These are phyloP conservation scores for Letharia columbiana DNA, from an alignment of 495 filamentous ascomycete species.

Conservation along the genomic window DNA sequence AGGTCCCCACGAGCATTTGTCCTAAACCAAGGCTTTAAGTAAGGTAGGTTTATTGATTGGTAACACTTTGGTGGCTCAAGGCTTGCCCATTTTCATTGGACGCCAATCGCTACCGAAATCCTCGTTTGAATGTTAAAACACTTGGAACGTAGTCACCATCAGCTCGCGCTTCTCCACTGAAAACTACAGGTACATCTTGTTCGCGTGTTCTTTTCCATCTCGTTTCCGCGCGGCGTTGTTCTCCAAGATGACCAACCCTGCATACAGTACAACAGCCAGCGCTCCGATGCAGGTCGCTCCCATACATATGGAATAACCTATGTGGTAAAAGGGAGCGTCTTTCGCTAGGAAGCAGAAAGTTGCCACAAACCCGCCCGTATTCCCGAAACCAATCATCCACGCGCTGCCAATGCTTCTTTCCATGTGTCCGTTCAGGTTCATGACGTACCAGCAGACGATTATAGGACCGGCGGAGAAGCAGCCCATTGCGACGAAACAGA, in stretches of 20 bases:
- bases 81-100: too few species aligned
- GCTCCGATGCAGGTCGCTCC: constrained; percentile 18
- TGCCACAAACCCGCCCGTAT: constrained; percentile 36
- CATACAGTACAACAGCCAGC: constrained; percentile 19
- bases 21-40: too few species aligned
- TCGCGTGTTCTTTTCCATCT: background rate
- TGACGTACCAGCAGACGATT: constrained; percentile 31
- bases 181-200: background rate
- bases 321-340: constrained; percentile 32
- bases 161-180: too few species aligned
- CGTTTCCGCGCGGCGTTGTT: background rate
- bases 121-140: too few species aligned
- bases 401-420: constrained; percentile 31
- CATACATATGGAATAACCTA: constrained; percentile 31
- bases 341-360: constrained; percentile 31
- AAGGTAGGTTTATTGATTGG: too few species aligned
- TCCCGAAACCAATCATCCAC: constrained; percentile 29
- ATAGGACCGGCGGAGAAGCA: constrained; percentile 27
- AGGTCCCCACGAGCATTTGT: too few species aligned
- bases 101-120: too few species aligned
- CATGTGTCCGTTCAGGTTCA: constrained; percentile 29
- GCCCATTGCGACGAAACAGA: constrained; percentile 25
- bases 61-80: too few species aligned
- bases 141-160: too few species aligned
- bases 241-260: constrained; percentile 28